Percentiles rank a stretch among this genome's conserved stretches.
Conservation (phyloP, 805 yeast species). For the Sugiyamaella americana region DNA sequence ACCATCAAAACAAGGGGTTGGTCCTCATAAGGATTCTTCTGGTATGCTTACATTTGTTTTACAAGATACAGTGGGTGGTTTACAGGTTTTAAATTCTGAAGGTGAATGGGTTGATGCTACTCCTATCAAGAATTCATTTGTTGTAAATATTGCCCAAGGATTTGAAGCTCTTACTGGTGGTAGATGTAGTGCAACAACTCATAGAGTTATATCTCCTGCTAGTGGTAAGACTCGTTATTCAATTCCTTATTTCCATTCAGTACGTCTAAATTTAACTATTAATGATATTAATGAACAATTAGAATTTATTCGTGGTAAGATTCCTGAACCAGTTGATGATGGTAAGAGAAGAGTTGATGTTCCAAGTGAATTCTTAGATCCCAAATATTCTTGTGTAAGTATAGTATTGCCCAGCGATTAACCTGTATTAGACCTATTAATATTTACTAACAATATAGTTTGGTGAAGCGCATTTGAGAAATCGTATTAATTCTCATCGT, state of each 20-base stretch:
- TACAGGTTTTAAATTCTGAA: slow-evolving; percentile 50
- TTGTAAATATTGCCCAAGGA: slow-evolving; percentile 57
- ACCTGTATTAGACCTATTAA: neutral
- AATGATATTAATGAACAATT: slow-evolving; percentile 26
- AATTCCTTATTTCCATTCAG: slow-evolving; percentile 44
- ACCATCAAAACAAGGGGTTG: slow-evolving; percentile 44
- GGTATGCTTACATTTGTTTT: slow-evolving; percentile 55
- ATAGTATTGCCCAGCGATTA: slow-evolving; percentile 4
- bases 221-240: slow-evolving; percentile 33
- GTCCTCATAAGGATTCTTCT: slow-evolving; percentile 59
- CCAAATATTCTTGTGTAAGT: slow-evolving; percentile 24
- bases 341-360: slow-evolving; percentile 26
- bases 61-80: slow-evolving; percentile 49
- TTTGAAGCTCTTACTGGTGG: slow-evolving; percentile 55
- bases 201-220: slow-evolving; percentile 44
- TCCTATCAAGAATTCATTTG: slow-evolving; percentile 43
- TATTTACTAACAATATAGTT: slow-evolving; percentile 18
- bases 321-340: slow-evolving; percentile 27
- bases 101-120: slow-evolving; percentile 55
- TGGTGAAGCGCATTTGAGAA: slow-evolving; percentile 39
- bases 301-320: slow-evolving; percentile 22
- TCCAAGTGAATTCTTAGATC: slow-evolving; percentile 29
- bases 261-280: slow-evolving; percentile 29
- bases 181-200: slow-evolving; percentile 54
- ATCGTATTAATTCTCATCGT: slow-evolving; percentile 36